These are phyloP conservation scores for Aspergillus sp. DNA, from an alignment of 2,329 filamentous ascomycete genomes.

Conservation along the genomic window DNA sequence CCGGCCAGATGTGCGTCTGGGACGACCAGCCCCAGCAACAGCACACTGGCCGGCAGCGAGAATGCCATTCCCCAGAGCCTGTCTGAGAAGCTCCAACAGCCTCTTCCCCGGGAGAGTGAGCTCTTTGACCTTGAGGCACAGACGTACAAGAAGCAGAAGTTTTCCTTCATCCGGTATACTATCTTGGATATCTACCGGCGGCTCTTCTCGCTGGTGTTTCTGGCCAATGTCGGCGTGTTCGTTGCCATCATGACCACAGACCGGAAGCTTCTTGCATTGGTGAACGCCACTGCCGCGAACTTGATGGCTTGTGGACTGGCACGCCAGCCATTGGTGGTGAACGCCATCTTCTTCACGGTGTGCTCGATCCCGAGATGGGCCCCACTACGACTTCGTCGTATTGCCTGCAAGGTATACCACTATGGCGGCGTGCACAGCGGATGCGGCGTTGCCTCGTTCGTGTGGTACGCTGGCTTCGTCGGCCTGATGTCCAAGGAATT, in stretches of 20 bases:
- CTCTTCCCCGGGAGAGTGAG: constrained; percentile 9
- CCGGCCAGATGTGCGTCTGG: constrained; percentile 14
- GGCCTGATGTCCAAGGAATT: constrained; percentile 35
- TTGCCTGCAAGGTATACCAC: constrained; percentile 53
- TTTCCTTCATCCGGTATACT: constrained; percentile 35
- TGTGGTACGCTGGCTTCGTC: constrained; percentile 47
- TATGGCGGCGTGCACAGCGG: constrained; percentile 56
- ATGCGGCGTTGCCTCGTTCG: constrained; percentile 47
- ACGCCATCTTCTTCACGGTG: constrained; percentile 48
- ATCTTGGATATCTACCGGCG: constrained; percentile 43
- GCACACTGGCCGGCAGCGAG: constrained; percentile 21
- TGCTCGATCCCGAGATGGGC: constrained; percentile 45
- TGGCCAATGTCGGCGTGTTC: constrained; percentile 38
- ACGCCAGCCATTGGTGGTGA: constrained; percentile 55
- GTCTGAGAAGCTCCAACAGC: constrained; percentile 19
- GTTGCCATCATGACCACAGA: constrained; percentile 36
- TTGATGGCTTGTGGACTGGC: constrained; percentile 48
- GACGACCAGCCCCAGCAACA: constrained; percentile 15
- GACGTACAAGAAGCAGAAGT: constrained; percentile 15
- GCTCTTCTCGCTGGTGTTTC: constrained; percentile 43
- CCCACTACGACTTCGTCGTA: constrained; percentile 46
- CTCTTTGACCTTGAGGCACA: constrained; percentile 31
- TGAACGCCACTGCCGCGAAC: constrained; percentile 48
- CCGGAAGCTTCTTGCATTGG: constrained; percentile 36
- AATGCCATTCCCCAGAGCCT: constrained; percentile 11